A percentile compares a stretch with the other conserved stretches of the same genome.
These are phyloP conservation scores for Phylloporus arenicola DNA, from an alignment of 768 basidiomycete genomes.

Conservation along the genomic window DNA sequence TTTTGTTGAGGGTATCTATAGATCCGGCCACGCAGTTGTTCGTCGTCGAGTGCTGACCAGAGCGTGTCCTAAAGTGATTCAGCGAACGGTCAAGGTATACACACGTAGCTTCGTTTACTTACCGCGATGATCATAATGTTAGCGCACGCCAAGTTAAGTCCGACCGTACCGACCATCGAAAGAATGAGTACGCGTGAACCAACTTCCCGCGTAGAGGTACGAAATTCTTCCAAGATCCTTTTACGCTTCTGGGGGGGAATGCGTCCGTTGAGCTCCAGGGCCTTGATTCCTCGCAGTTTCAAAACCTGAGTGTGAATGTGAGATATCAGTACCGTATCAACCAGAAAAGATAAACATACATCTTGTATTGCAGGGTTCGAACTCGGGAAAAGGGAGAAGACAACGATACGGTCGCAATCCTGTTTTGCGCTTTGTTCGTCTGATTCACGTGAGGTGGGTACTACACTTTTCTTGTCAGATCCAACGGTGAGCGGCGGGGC, in stretches of 20 bases:
- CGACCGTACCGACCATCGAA: conserved; percentile 12
- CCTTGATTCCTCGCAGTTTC: not conserved
- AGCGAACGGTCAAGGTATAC: too few species aligned
- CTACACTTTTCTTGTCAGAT: too few species aligned
- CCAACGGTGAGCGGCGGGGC: not conserved
- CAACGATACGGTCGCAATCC: too few species aligned
- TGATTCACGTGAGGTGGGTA: too few species aligned
- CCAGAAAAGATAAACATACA: not conserved
- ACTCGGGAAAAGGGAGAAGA: too few species aligned
- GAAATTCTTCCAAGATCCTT: not conserved
- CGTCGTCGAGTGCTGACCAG: conserved; percentile 20
- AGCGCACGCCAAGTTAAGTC: conserved; percentile 12
- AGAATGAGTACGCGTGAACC: conserved; percentile 11
- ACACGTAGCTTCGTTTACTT: not conserved
- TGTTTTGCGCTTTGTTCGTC: too few species aligned
- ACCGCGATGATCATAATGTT: conserved; percentile 13
- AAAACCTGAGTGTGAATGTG: not conserved
- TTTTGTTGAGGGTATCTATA: conserved; percentile 12
- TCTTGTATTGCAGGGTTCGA: not conserved
- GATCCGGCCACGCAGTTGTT: conserved; percentile 15
- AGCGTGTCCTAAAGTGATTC: conserved; percentile 11
- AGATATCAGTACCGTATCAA: not conserved
- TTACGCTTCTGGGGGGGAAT: not conserved
- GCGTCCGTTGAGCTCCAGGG: conserved; percentile 6
- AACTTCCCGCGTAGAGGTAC: not conserved